Evolutionary conservation across 805 yeast species (phyloP).

Genomic region (Candida adriatica): DNA sequence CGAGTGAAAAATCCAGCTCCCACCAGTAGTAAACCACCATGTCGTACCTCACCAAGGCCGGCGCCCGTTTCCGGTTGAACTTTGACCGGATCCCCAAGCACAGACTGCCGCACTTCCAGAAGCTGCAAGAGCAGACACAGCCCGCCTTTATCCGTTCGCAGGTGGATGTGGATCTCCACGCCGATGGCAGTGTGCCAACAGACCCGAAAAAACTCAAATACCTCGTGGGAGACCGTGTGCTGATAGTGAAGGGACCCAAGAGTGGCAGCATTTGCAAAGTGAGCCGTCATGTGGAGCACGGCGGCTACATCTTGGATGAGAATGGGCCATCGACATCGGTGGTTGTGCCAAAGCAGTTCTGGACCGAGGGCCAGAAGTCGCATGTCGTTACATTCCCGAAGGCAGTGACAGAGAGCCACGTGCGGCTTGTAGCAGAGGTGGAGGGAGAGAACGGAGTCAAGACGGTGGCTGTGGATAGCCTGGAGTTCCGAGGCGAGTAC

Average conservation of each 20-base stretch:
- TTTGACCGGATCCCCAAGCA: constrained; percentile 26
- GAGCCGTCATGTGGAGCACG: constrained; percentile 49
- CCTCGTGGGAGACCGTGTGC: constrained; percentile 71
- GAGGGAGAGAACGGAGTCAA: constrained; percentile 47
- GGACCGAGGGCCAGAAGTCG: constrained; percentile 66
- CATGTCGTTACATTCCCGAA: constrained; percentile 68
- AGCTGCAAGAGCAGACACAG: constrained; percentile 24
- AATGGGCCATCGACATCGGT: constrained; percentile 57
- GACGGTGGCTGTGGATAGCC: constrained; percentile 73
- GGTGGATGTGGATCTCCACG: constrained; percentile 25
- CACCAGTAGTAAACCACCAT: too few relatives aligned
- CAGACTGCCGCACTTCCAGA: constrained; percentile 24
- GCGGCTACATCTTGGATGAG: constrained; percentile 58
- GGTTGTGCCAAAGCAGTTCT: constrained; percentile 63
- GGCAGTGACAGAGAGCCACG: constrained; percentile 49
- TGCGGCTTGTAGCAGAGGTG: constrained; percentile 75
- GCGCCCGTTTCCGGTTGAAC: constrained; percentile 28
- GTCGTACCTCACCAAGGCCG: constrained; percentile 30
- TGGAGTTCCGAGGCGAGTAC: constrained; percentile 60
- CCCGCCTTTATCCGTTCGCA: constrained; percentile 32
- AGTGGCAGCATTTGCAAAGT: constrained; percentile 73
- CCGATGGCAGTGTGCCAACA: constrained; percentile 30
- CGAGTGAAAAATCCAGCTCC: too few relatives aligned
- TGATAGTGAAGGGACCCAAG: constrained; percentile 60
- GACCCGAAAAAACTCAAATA: constrained; percentile 51